Conservation (phyloP, 2,329 filamentous ascomycete species). For the Phaeoacremonium minimum region DNA sequence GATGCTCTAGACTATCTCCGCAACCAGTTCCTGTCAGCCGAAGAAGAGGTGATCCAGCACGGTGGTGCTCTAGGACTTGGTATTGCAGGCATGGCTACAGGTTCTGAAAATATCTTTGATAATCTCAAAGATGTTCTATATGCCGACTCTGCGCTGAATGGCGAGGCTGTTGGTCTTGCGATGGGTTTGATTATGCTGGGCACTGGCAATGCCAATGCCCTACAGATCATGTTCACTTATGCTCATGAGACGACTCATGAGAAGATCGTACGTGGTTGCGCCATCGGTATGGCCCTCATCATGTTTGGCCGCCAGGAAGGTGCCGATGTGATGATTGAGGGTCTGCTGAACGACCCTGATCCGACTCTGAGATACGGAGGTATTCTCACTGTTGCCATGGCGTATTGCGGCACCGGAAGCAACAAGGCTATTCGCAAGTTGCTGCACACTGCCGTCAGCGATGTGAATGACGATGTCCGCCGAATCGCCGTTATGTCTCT, state of each 20-base stretch:
- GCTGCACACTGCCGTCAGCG: constrained; percentile 92
- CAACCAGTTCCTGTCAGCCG: constrained; percentile 67
- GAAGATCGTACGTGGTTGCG: constrained; percentile 95
- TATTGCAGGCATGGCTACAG: constrained; percentile 96
- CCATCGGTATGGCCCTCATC: constrained; percentile 94
- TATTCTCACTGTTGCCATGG: constrained; percentile 97
- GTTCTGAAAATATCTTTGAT: constrained; percentile 84
- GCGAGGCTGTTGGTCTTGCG: constrained; percentile 89
- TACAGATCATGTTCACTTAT: constrained; percentile 97
- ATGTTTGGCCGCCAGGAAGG: constrained; percentile 97
- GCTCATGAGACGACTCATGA: constrained; percentile 97
- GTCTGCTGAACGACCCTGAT: constrained; percentile 87
- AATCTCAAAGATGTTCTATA: constrained; percentile 86
- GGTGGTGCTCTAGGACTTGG: constrained; percentile 92
- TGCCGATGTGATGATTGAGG: constrained; percentile 91
- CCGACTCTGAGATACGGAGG: constrained; percentile 92
- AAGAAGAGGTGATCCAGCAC: constrained; percentile 93
- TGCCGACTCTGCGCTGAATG: constrained; percentile 91
- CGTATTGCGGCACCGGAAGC: constrained; percentile 94
- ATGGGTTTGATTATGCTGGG: constrained; percentile 99
- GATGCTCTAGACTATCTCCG: constrained; percentile 80
- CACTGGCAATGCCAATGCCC: constrained; percentile 87
- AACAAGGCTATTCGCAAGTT: constrained; percentile 98
- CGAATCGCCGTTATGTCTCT: constrained; percentile 95
- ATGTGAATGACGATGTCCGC: constrained; percentile 96